Percentiles rank a stretch among this genome's conserved stretches.
Evolutionary conservation across 225 moss, liverwort and hornwort species (phyloP).

Genomic region (Climacium dendroides): DNA sequence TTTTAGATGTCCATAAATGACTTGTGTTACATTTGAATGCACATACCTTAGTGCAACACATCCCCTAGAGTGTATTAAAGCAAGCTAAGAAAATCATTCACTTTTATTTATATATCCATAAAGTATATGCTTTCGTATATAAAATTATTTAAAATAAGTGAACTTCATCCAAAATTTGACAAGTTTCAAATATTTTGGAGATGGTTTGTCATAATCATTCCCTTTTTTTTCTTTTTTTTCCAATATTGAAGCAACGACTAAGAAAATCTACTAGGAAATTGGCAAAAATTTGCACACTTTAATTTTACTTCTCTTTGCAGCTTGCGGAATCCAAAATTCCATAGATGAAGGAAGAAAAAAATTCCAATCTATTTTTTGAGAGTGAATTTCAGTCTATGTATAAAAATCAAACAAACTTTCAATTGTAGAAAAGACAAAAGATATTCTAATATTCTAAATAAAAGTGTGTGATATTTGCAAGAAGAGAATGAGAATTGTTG

Average conservation of each 20-base stretch:
- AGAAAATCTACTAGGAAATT: too few relatives aligned
- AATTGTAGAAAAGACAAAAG: background rate
- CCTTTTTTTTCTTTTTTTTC: fast-evolving
- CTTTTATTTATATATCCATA: background rate
- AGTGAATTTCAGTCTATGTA: too few relatives aligned
- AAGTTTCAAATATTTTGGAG: background rate
- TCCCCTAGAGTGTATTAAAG: too few relatives aligned
- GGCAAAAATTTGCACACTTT: background rate
- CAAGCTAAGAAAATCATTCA: background rate
- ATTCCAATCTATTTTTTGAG: fast-evolving
- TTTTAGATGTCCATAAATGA: too few relatives aligned
- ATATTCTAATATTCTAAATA: fast-evolving
- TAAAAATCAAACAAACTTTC: background rate
- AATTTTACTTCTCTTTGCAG: fast-evolving
- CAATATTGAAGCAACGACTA: background rate
- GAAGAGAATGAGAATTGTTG: background rate
- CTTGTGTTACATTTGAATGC: too few relatives aligned
- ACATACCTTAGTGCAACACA: too few relatives aligned
- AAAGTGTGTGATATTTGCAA: background rate
- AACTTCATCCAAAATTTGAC: background rate
- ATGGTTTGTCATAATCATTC: background rate
- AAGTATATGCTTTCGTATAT: background rate
- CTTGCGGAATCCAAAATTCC: fast-evolving
- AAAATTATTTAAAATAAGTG: background rate
- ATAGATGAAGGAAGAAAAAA: background rate